These are phyloP conservation scores for Mortierella polycephala DNA, from an alignment of 371 early-diverging fungal species.

Conservation along the genomic window DNA sequence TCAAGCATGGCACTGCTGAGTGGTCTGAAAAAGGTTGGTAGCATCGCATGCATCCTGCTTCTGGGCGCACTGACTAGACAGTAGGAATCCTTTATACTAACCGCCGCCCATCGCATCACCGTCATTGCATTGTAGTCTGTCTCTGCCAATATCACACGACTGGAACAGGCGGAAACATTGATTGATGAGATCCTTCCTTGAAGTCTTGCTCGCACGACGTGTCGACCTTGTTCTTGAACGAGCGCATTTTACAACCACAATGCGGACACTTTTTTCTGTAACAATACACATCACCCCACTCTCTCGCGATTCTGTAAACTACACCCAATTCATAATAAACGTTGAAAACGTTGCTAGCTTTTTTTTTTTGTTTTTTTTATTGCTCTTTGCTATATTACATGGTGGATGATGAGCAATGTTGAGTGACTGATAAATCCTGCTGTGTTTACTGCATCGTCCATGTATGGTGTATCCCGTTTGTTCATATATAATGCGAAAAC, in stretches of 20 bases:
- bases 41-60: neutral
- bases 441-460: no score
- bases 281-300: neutral
- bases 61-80: neutral
- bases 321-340: no score
- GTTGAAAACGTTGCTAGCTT: no score
- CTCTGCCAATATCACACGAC: constrained; percentile 33
- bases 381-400: no score
- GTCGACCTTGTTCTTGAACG: no score
- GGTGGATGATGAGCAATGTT: no score
- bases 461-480: no score
- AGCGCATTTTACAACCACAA: no score
- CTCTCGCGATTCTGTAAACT: no score
- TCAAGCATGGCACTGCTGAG: constrained; percentile 35
- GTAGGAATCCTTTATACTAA: neutral
- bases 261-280: constrained; percentile 5
- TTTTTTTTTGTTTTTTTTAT: no score
- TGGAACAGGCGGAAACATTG: constrained; percentile 39
- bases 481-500: neutral
- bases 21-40: constrained; percentile 38
- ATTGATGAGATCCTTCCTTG: constrained; percentile 46
- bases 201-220: neutral
- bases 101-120: neutral
- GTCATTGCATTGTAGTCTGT: constrained; percentile 22
- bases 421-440: no score